Base-by-base conservation (phyloP, 768 basidiomycete genomes). In the Leccinum rimulosum region DNA sequence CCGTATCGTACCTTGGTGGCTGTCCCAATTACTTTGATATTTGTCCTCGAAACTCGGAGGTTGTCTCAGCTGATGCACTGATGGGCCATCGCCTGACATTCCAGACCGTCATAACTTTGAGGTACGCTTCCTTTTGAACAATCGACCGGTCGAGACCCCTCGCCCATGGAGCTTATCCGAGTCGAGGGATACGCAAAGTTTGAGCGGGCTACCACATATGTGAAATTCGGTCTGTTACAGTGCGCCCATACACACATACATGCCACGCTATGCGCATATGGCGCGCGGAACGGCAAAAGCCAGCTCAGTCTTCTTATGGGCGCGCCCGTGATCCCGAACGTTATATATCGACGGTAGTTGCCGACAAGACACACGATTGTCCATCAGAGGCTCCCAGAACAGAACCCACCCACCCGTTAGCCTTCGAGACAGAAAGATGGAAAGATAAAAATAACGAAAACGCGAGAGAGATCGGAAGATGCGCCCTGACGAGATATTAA, bases 131-230 rank as follows among this genome's bases (percentile, higher is more conserved):
- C 3, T 40, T 40, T 6, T 45, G 19, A 19, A 45, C 10, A 19
- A 45, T 45, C n/a, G 43, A 51, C 51, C n/a, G 52, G 54, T 56
- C 66, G 36, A 68, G 65, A 55, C 56, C 22, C 22, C 22, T 22
- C 22, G 22, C n/a, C 9, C 5, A 15, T 55, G 66, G 63, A 65
- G 55, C 66, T 54, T 49, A 48, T 48, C 53, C 59, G 50, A 6
- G 47, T 65, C 55, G 55, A 55, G 63, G 58, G 58, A 49, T 56
- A 45, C 59, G 55, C 55, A 48, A 43, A 53, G 27, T 4, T n/a
- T 35, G 3, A 31, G 62, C 40, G 40, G 53, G 7, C 7, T 28
- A 40, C 15, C 25, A 5, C 35, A 50, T 55, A 11, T 47, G 12
- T 25, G 22, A 25, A 36, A 25, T 14, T 35, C 17, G n/a, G 19